Evolutionary conservation across 306 rosid genomes (phyloP), one percentile per base, ranked within the genome.

Genomic region (Lathyrus aphaca): DNA sequence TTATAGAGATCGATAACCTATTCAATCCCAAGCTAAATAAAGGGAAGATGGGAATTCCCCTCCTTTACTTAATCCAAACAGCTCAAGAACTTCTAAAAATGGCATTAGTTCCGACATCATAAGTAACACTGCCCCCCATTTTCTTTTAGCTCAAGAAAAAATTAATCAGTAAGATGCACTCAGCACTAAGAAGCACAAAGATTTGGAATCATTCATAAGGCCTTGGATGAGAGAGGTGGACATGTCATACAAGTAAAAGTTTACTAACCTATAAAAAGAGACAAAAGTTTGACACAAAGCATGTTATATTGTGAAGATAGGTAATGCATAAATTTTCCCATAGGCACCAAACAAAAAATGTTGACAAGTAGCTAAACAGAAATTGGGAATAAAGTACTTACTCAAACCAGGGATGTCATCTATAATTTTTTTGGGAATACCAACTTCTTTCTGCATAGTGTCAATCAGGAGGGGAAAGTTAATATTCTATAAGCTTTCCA

Each of bases 331-430:
- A 32, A 12, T 56, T 72, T 71, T 23, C 66, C 16, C 46, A 11
- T 6, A 23, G 29, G 53, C 45, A 73, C 59, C 62, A 68, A 48
- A 30, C 45, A 51, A 64, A 72, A 67, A 43, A 40, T 18, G 40
- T 7, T 32, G 19, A 30, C 6, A 42, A 64, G 48, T 53, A 25
- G 71, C 43, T 25, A 53, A 74, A 83, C 50, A 58, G 18, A 59
- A 23, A 71, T 66, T 29, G 63, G 72, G 51, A 78, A 38, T 64
- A n/a, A 57, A 69, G 27, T 21, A 79, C 96, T 89, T 82, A 95
- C 99, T 83, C 81, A 95, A 87, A 46, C 97, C 97, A 27, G 96
- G 96, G 74, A 95, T 91, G 53, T 91, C 99, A 78, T 88, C 87
- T 35, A 86, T 17, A 57, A 74, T 64, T 68, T 81, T 95, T 74